A percentile compares a stretch with the other conserved stretches of the same genome.
These are phyloP conservation scores for Apiotrichum mycotoxinovorans DNA, from an alignment of 1,284 basidiomycete genomes.

Conservation along the genomic window DNA sequence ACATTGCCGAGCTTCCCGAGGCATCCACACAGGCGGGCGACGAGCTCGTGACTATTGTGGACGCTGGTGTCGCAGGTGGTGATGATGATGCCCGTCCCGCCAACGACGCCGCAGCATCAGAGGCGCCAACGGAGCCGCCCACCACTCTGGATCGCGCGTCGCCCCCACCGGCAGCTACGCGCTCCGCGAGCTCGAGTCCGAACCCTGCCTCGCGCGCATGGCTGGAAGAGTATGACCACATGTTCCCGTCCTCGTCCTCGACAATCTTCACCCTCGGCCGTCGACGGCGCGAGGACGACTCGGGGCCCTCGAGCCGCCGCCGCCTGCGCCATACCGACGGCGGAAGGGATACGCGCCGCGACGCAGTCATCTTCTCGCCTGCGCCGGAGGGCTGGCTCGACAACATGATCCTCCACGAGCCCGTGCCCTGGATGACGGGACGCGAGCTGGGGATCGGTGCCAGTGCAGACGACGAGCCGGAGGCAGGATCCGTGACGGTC, in stretches of 20 bases:
- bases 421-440: background rate
- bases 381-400: slow-evolving; percentile 3
- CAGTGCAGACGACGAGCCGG: background rate
- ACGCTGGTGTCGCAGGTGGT: too few species aligned
- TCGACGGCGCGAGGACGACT: slow-evolving; percentile 1
- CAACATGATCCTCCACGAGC: background rate
- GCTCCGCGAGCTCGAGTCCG: slow-evolving; percentile 3
- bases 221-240: slow-evolving; percentile 8
- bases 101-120: background rate
- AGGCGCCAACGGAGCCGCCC: slow-evolving; percentile 1
- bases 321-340: slow-evolving; percentile 1
- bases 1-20: background rate
- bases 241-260: background rate
- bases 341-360: slow-evolving; percentile 15
- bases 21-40: background rate
- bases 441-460: background rate
- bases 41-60: too few species aligned
- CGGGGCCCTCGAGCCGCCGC: slow-evolving; percentile 6
- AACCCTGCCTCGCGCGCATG: slow-evolving; percentile 4
- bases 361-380: slow-evolving; percentile 15
- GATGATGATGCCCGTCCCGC: background rate
- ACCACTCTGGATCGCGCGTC: background rate
- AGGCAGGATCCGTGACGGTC: background rate
- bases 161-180: background rate
- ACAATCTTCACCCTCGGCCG: slow-evolving; percentile 3